phyloP scores from a whole-genome alignment of 225 moss, liverwort and hornwort species.

The Straminergon stramineum region DNA sequence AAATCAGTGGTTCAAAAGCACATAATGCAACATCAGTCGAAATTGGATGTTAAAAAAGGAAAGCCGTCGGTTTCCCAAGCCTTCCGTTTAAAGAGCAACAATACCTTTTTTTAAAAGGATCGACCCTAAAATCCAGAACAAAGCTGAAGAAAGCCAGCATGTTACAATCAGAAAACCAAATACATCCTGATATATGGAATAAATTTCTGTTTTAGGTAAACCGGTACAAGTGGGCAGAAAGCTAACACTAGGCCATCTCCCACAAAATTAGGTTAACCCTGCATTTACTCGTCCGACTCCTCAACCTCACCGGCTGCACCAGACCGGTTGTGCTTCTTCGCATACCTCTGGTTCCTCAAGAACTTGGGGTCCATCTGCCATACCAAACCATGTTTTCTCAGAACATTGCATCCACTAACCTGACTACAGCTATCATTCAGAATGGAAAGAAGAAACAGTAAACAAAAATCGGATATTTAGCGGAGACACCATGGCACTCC shows the following conservation, averaged over 20 bases:
- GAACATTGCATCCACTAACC: background rate
- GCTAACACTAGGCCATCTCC: background rate
- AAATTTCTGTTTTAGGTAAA: background rate
- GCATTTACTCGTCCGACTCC: slow-evolving; percentile 44
- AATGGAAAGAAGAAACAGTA: background rate
- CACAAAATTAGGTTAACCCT: slow-evolving; percentile 3
- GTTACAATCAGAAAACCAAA: background rate
- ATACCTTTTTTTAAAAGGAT: background rate
- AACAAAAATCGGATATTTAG: background rate
- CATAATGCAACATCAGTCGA: background rate
- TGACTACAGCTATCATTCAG: background rate
- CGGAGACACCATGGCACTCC: too few relatives aligned
- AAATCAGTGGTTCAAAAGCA: too few relatives aligned
- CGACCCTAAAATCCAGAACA: background rate
- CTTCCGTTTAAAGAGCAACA: background rate
- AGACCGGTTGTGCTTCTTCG: slow-evolving; percentile 82
- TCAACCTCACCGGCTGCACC: slow-evolving; percentile 45
- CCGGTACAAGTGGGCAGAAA: background rate
- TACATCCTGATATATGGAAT: background rate
- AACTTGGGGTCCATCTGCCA: slow-evolving; percentile 94
- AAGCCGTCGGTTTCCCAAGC: background rate
- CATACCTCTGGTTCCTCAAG: slow-evolving; percentile 88
- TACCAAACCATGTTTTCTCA: background rate
- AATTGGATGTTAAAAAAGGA: background rate
- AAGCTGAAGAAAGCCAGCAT: background rate